Conservation (phyloP, 2,329 filamentous ascomycete species). For the Aspergillus brunneoviolaceus region DNA sequence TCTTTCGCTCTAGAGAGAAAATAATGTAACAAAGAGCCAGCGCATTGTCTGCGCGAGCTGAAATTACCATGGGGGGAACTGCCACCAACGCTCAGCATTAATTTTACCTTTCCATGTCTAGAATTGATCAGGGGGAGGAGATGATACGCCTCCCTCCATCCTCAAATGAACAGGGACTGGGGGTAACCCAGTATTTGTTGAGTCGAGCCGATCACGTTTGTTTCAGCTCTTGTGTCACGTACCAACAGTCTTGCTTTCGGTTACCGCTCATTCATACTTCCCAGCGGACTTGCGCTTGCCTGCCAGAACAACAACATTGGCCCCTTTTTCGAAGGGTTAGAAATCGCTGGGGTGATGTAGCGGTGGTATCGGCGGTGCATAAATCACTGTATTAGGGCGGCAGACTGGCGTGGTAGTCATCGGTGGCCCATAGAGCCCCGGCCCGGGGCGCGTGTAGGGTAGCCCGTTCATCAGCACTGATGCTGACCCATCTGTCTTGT, state of each 20-base stretch:
- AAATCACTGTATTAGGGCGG: constrained; percentile 14
- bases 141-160: neutral
- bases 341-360: neutral
- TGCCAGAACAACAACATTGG: neutral
- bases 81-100: no score
- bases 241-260: neutral
- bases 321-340: neutral
- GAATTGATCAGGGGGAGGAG: no score
- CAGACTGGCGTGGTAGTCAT: constrained; percentile 9
- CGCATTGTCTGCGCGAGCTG: neutral
- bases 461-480: constrained; percentile 43
- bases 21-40: constrained; percentile 1
- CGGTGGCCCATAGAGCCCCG: neutral
- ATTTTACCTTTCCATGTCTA: neutral
- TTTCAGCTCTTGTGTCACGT: neutral
- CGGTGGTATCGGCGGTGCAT: constrained; percentile 9
- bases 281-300: neutral
- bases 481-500: constrained; percentile 24
- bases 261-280: neutral
- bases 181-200: neutral
- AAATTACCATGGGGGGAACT: neutral
- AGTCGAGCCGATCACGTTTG: neutral
- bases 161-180: no score
- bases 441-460: constrained; percentile 38
- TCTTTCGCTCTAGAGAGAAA: neutral